Percentiles rank a stretch among this genome's conserved stretches.
These are phyloP conservation scores for Zygosaccharomyces rouxii DNA, from an alignment of 805 yeast species.

Conservation along the genomic window DNA sequence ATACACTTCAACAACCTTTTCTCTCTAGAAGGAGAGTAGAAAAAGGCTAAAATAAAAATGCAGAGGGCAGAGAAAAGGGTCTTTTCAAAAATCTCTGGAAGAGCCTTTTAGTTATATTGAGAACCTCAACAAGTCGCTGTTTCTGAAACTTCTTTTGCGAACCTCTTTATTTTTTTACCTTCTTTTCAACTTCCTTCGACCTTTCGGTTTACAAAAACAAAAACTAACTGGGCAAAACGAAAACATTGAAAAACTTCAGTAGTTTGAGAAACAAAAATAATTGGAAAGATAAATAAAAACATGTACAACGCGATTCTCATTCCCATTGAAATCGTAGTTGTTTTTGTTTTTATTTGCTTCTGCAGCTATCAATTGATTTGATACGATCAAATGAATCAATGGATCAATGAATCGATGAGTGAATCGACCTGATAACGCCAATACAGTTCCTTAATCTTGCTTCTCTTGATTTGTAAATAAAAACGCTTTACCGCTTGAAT, in stretches of 20 bases:
- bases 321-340: neutral
- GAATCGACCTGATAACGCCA: neutral
- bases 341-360: slow-evolving; percentile 2
- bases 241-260: slow-evolving; percentile 7
- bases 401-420: neutral
- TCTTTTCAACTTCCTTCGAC: neutral
- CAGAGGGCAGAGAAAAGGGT: neutral
- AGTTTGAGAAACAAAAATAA: neutral
- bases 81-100: neutral
- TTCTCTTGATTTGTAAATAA: slow-evolving; percentile 37
- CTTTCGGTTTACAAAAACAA: slow-evolving; percentile 14
- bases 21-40: neutral
- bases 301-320: slow-evolving; percentile 1
- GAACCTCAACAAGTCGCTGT: neutral
- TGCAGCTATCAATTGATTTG: neutral
- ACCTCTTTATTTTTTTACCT: slow-evolving; percentile 3
- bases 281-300: slow-evolving; percentile 2
- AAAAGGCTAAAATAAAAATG: neutral
- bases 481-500: slow-evolving; percentile 87
- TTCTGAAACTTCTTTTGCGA: slow-evolving; percentile 5
- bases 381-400: neutral
- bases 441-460: slow-evolving; percentile 3
- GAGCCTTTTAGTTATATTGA: neutral
- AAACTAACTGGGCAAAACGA: slow-evolving; percentile 11
- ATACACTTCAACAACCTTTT: slow-evolving; percentile 5